Evolutionary conservation across 1,284 basidiomycete genomes (phyloP).

Genomic region (Porogramme epimiltina): DNA sequence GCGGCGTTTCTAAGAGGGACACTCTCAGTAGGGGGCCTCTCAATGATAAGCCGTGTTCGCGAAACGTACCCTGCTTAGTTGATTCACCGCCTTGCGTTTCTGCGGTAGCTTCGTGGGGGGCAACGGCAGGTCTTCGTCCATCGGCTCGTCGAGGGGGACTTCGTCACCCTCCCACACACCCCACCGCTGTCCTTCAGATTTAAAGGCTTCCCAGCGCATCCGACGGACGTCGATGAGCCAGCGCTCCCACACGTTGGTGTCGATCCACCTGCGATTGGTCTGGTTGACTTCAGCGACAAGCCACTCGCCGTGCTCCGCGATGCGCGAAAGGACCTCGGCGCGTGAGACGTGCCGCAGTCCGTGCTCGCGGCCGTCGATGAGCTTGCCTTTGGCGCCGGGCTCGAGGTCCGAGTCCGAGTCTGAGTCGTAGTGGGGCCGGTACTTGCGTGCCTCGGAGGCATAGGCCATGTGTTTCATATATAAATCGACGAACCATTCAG

Average conservation of each 20-base stretch:
- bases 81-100: slow-evolving; percentile 6
- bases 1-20: too few species aligned
- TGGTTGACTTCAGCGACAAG: slow-evolving; percentile 40
- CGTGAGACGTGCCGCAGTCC: slow-evolving; percentile 42
- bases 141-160: slow-evolving; percentile 6
- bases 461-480: slow-evolving; percentile 35
- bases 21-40: too few species aligned
- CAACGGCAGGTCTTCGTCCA: slow-evolving; percentile 10
- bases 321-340: slow-evolving; percentile 44
- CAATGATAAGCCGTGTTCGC: too few species aligned
- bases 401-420: slow-evolving; percentile 36
- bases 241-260: slow-evolving; percentile 31
- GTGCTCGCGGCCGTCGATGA: slow-evolving; percentile 8
- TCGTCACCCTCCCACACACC: slow-evolving; percentile 30
- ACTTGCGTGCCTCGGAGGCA: slow-evolving; percentile 28
- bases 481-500: slow-evolving; percentile 48
- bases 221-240: slow-evolving; percentile 37
- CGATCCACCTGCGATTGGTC: too few species aligned
- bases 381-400: slow-evolving; percentile 19
- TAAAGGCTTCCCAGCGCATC: slow-evolving; percentile 31
- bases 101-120: not conserved
- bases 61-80: too few species aligned
- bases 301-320: slow-evolving; percentile 56
- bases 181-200: slow-evolving; percentile 15
- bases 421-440: slow-evolving; percentile 33